phyloP scores from a whole-genome alignment of 2,329 filamentous ascomycete species.

The Madurella mycetomatis region DNA sequence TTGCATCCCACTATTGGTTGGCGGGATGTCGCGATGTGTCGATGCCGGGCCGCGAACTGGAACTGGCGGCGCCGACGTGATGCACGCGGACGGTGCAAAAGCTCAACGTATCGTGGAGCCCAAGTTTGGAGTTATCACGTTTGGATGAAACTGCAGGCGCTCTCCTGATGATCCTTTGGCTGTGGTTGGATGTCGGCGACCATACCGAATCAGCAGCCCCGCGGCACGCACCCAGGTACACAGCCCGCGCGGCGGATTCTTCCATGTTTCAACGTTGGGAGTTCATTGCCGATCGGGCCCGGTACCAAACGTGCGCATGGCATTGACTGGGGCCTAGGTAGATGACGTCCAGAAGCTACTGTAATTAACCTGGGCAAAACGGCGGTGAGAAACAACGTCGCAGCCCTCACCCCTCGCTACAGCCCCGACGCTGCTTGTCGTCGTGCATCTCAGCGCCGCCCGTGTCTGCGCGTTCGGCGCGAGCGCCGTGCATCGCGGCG shows the following conservation, averaged over 20 bases:
- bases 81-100: too few relatives aligned
- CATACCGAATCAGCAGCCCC: neutral
- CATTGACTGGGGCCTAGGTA: neutral
- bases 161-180: neutral
- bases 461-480: too few relatives aligned
- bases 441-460: neutral
- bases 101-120: too few relatives aligned
- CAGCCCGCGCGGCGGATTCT: neutral
- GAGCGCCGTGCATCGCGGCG: too few relatives aligned
- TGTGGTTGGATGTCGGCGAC: neutral
- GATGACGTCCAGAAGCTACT: neutral
- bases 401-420: neutral
- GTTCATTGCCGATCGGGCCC: too few relatives aligned
- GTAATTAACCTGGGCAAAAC: neutral
- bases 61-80: too few relatives aligned
- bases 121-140: too few relatives aligned
- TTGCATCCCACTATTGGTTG: too few relatives aligned
- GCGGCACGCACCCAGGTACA: neutral
- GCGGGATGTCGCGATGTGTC: too few relatives aligned
- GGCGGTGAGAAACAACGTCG: constrained; percentile 3
- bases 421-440: neutral
- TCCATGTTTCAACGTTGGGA: neutral
- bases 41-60: too few relatives aligned
- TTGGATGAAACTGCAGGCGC: too few relatives aligned
- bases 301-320: neutral